A percentile compares a stretch with the other conserved stretches of the same genome.
Evolutionary conservation across 2,329 filamentous ascomycete species (phyloP).

Genomic region (Cladosporium sp.): DNA sequence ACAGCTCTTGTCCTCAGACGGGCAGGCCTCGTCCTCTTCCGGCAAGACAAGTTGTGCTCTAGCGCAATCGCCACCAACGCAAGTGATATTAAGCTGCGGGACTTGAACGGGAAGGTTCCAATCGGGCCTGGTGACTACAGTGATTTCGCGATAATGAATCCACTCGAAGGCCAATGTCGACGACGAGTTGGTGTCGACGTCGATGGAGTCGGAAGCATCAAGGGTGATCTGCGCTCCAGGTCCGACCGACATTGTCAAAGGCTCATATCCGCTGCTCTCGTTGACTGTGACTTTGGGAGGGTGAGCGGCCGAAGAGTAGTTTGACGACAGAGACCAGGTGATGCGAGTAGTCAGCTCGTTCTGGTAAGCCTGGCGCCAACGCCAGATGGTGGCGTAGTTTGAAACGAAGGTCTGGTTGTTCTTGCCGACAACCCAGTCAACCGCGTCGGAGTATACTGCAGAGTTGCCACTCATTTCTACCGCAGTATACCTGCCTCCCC

Average conservation of each 20-base stretch:
- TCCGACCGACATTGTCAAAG: neutral
- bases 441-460: slow-evolving; percentile 29
- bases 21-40: neutral
- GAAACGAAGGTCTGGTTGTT: slow-evolving; percentile 33
- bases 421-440: slow-evolving; percentile 27
- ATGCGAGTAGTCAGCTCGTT: slow-evolving; percentile 43
- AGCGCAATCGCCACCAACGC: neutral
- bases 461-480: slow-evolving; percentile 32
- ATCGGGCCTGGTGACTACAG: neutral
- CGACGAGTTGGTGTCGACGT: neutral
- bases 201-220: neutral
- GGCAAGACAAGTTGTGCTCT: neutral
- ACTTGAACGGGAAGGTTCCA: neutral
- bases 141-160: slow-evolving; percentile 6
- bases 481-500: slow-evolving; percentile 47
- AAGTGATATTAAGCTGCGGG: slow-evolving; percentile 4
- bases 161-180: neutral
- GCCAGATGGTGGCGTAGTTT: slow-evolving; percentile 44
- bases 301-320: slow-evolving; percentile 1
- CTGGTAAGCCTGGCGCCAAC: slow-evolving; percentile 40
- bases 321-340: slow-evolving; percentile 31
- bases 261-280: neutral
- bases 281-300: slow-evolving; percentile 2
- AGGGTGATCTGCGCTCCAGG: neutral
- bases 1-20: neutral